Percentiles rank a stretch among this genome's conserved stretches.
Conservation (phyloP, 768 basidiomycete genomes). For the Galerina marginata region DNA sequence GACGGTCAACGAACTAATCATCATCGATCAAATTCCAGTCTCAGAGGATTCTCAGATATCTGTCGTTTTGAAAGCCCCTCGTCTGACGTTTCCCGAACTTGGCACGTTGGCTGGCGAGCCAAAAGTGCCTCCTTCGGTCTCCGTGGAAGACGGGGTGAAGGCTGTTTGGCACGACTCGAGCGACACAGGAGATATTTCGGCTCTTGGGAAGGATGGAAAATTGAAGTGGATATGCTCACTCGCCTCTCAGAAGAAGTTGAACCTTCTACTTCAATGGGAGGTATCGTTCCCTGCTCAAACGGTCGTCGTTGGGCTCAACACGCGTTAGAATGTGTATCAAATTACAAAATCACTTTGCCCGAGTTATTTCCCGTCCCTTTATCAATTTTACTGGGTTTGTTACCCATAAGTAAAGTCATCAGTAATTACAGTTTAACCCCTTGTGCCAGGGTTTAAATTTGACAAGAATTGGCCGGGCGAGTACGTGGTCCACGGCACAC, state of each 20-base stretch:
- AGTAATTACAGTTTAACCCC: no score
- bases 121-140: constrained; percentile 17
- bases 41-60: constrained; percentile 31
- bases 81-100: constrained; percentile 21
- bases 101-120: background rate
- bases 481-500: no score
- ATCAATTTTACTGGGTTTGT: no score
- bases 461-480: no score
- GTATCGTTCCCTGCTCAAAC: constrained; percentile 32
- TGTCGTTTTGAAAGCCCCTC: constrained; percentile 28
- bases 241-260: constrained; percentile 34
- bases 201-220: constrained; percentile 39
- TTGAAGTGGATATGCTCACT: constrained; percentile 41
- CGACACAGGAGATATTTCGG: constrained; percentile 29
- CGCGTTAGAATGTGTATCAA: background rate
- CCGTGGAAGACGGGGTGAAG: constrained; percentile 27
- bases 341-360: background rate
- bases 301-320: constrained; percentile 22
- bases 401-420: no score
- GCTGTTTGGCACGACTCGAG: constrained; percentile 40
- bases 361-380: background rate
- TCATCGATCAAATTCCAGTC: constrained; percentile 43
- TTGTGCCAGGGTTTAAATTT: no score
- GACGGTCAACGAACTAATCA: constrained; percentile 29
- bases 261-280: constrained; percentile 40